These are phyloP conservation scores for Dryas octopetala DNA, from an alignment of 306 rosid genomes.

Conservation along the genomic window DNA sequence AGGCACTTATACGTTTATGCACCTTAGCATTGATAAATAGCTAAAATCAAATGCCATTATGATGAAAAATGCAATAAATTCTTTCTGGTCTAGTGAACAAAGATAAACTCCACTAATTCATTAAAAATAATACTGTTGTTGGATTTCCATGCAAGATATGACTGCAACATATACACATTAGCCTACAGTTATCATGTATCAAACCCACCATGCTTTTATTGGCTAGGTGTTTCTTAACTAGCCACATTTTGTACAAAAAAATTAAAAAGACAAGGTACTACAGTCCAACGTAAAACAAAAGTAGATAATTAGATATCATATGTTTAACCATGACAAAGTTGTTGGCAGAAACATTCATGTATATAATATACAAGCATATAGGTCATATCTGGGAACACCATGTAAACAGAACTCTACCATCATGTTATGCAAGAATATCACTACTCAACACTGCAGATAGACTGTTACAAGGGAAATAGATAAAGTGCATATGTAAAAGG, in stretches of 20 bases:
- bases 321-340: neutral
- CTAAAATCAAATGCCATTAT: neutral
- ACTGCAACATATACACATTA: neutral
- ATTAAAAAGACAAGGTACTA: too few species aligned
- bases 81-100: neutral
- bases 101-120: neutral
- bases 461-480: neutral
- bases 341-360: neutral
- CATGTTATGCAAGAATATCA: neutral
- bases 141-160: constrained; percentile 2
- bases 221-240: neutral
- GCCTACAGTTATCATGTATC: neutral
- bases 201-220: neutral
- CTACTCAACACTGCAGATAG: neutral
- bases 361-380: neutral
- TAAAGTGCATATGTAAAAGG: neutral
- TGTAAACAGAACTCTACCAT: neutral
- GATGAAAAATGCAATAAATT: neutral
- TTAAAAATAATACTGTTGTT: neutral
- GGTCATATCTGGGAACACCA: neutral
- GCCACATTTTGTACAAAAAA: neutral
- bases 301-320: neutral
- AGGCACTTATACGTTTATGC: neutral
- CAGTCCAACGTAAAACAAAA: neutral
- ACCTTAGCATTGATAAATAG: neutral